These are phyloP conservation scores for Grigorovia yakushimaensis DNA, from an alignment of 805 yeast species.

Conservation along the genomic window DNA sequence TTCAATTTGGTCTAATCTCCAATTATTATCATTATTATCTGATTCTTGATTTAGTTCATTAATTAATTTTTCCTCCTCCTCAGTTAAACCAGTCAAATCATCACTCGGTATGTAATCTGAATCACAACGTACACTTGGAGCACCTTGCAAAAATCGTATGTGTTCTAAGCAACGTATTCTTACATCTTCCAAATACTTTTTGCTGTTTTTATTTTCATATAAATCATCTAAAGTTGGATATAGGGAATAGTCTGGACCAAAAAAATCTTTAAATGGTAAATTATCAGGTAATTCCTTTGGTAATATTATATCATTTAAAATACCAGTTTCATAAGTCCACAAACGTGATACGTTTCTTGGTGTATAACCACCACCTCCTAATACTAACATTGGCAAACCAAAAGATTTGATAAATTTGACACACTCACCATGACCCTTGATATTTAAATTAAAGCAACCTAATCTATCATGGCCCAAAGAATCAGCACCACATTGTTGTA, in stretches of 20 bases:
- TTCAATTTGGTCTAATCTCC: constrained; percentile 30
- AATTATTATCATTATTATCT: constrained; percentile 10
- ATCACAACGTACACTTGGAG: constrained; percentile 88
- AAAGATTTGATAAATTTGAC: constrained; percentile 78
- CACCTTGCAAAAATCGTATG: constrained; percentile 71
- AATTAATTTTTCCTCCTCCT: constrained; percentile 34
- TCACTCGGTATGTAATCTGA: constrained; percentile 69
- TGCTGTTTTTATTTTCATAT: constrained; percentile 77
- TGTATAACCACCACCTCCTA: constrained; percentile 98
- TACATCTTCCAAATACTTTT: constrained; percentile 73
- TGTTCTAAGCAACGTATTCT: constrained; percentile 70
- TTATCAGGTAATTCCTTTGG: constrained; percentile 66
- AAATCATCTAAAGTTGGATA: constrained; percentile 77
- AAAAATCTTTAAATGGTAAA: constrained; percentile 70
- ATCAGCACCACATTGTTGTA: constrained; percentile 98
- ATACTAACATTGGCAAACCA: constrained; percentile 81
- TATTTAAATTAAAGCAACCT: constrained; percentile 91
- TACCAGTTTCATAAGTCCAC: constrained; percentile 90
- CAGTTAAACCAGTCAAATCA: constrained; percentile 34
- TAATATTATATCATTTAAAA: constrained; percentile 68
- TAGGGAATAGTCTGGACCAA: constrained; percentile 83
- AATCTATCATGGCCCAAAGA: constrained; percentile 90
- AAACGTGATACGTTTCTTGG: constrained; percentile 93
- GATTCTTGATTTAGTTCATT: constrained; percentile 27
- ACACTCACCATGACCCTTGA: constrained; percentile 94